A percentile compares a stretch with the other conserved stretches of the same genome.
These are phyloP conservation scores for Sclerotinia nivalis DNA, from an alignment of 2,329 filamentous ascomycete genomes.

Conservation along the genomic window DNA sequence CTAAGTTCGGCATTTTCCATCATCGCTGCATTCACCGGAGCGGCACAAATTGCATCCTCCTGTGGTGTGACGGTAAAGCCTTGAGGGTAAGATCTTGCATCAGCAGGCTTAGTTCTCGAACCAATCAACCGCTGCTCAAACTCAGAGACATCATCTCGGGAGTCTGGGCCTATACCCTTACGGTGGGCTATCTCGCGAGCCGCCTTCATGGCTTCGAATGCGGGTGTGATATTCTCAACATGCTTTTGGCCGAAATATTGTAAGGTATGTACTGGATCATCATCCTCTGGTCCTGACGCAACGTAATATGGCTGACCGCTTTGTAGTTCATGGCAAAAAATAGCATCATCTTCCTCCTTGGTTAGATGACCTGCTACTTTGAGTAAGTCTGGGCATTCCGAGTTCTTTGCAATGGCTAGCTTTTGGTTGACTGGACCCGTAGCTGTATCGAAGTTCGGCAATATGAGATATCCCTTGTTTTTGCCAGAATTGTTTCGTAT, in stretches of 20 bases:
- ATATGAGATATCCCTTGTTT: neutral
- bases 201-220: conserved; percentile 8
- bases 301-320: neutral
- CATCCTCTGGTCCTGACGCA: neutral
- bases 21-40: neutral
- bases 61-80: neutral
- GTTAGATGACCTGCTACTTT: neutral
- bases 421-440: neutral
- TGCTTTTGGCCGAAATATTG: neutral
- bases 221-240: neutral
- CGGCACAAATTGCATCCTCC: neutral
- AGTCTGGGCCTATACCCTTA: neutral
- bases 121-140: neutral
- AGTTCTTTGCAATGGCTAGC: neutral
- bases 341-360: neutral
- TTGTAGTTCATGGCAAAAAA: neutral
- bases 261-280: neutral
- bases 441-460: neutral
- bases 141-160: neutral
- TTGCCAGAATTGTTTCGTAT: too few species aligned
- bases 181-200: neutral
- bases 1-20: neutral
- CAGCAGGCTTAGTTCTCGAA: neutral
- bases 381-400: neutral
- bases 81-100: neutral